Conservation (phyloP, 176 grass and related monocot genomes). For the Cenchrus americanus region DNA sequence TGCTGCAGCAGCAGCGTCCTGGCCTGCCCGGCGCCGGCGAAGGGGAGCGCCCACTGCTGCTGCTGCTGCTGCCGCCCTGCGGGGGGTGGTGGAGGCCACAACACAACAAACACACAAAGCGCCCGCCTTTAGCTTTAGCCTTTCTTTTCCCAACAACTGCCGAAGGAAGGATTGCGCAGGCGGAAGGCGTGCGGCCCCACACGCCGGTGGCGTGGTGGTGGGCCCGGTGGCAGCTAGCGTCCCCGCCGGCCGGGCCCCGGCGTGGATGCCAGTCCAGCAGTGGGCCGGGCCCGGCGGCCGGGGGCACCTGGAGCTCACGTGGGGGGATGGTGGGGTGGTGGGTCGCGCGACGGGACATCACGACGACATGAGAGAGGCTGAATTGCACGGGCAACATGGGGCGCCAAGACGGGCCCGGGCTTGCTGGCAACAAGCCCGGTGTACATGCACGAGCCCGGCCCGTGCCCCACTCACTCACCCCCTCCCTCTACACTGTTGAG, state of each 20-base stretch:
- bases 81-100: conserved; percentile 21
- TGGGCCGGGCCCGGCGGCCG: conserved; percentile 17
- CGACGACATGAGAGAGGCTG: not conserved
- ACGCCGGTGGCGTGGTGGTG: not conserved
- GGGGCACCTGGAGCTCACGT: conserved; percentile 44
- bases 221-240: not conserved
- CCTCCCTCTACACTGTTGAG: not conserved
- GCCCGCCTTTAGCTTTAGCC: conserved; percentile 20
- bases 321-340: not conserved
- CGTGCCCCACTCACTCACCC: not conserved
- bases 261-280: not conserved
- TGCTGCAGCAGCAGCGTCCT: conserved; percentile 39
- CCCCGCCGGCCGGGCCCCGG: not conserved
- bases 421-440: no score
- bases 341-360: not conserved
- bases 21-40: conserved; percentile 46
- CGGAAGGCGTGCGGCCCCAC: not conserved
- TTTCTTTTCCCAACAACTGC: not conserved
- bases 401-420: not conserved
- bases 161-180: conserved; percentile 22
- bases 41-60: conserved; percentile 65
- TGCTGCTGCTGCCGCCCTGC: conserved; percentile 57
- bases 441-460: conserved; percentile 20
- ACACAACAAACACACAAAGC: conserved; percentile 33
- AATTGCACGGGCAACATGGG: conserved; percentile 47